Base-by-base conservation (phyloP, 192 early-diverging fungal genomes). In the Entomortierella chlamydospora region DNA sequence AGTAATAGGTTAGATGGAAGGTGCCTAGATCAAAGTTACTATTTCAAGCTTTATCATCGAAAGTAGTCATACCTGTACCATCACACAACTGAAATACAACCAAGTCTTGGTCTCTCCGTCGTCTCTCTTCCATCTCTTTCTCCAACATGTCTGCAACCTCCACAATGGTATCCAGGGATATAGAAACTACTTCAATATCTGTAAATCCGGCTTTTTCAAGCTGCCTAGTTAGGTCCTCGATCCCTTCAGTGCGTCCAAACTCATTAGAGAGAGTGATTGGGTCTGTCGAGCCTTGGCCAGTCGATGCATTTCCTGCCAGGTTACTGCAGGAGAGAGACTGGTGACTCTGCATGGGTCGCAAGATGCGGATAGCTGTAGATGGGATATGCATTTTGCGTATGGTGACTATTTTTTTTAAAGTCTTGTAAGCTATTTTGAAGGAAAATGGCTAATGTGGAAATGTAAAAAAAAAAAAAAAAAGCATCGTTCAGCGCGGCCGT, bases 81-180 rank as follows among this genome's bases (percentile, higher is more conserved):
- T 73, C 71, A 26, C 71, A 73, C n/a, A 73, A 49, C 33, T 73
- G 71, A 25, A 73, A 65, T 50, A 73, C 71, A n/a, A 73, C 56
- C n/a, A 73, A 26, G 18, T 73, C 71, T 33, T 64, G 49, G 30
- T 52, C 45, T 13, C 25, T 42, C 18, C 43, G 29, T 20, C 26
- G 29, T 26, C 50, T 59, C 33, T 57, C 26, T 18, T 52, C 23
- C 71, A 73, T 65, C 57, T 73, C 71, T 37, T 52, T 49, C 30
- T 45, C 62, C 25, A 73, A 47, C 12, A 15, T 13, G 33, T 73
- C 71, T 2, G 49, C 62, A n/a, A 73, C 71, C 1, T 33, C 18
- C 0, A 33, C 49, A 33, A 60, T 20, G 15, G 42, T 73, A 8
- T 51, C 37, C 23, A 73, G 15, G 18, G 62, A 65, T 5, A 73